These are phyloP conservation scores for Aspergillus pseudoglaucus DNA, from an alignment of 2,329 filamentous ascomycete genomes.

Conservation along the genomic window DNA sequence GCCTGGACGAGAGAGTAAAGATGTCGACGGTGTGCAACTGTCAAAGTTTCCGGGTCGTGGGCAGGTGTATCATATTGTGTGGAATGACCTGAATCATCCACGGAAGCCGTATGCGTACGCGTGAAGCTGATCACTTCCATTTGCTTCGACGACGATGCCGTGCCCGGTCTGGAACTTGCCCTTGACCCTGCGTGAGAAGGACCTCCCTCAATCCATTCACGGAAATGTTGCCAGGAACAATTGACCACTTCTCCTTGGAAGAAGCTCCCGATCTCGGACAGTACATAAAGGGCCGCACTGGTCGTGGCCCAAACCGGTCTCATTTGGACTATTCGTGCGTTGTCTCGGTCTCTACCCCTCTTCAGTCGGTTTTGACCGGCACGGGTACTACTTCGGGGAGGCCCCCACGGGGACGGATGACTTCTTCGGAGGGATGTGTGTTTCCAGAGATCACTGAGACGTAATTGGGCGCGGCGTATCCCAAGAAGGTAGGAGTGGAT, in stretches of 20 bases:
- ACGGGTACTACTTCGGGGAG: slow-evolving; percentile 56
- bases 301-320: slow-evolving; percentile 85
- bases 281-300: slow-evolving; percentile 78
- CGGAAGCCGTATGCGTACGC: slow-evolving; percentile 6
- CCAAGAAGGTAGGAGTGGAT: slow-evolving; percentile 83
- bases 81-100: slow-evolving; percentile 7
- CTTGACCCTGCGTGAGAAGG: slow-evolving; percentile 19
- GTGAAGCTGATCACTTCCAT: slow-evolving; percentile 4
- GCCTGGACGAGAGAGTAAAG: slow-evolving; percentile 56
- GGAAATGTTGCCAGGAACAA: slow-evolving; percentile 73
- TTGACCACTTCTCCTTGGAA: slow-evolving; percentile 84
- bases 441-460: slow-evolving; percentile 80
- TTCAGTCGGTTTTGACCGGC: slow-evolving; percentile 56
- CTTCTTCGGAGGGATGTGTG: slow-evolving; percentile 70
- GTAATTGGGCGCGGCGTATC: slow-evolving; percentile 77
- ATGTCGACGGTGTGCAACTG: slow-evolving; percentile 71
- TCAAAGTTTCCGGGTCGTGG: slow-evolving; percentile 79
- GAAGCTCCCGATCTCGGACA: slow-evolving; percentile 81
- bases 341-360: slow-evolving; percentile 58
- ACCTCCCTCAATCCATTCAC: slow-evolving; percentile 60
- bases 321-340: slow-evolving; percentile 59
- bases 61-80: slow-evolving; percentile 2
- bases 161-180: slow-evolving; percentile 32
- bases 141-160: slow-evolving; percentile 25
- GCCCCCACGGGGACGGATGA: slow-evolving; percentile 64